Percentiles rank a stretch among this genome's conserved stretches.
phyloP scores from a whole-genome alignment of 768 basidiomycete species.

The Kwoniella shandongensis region DNA sequence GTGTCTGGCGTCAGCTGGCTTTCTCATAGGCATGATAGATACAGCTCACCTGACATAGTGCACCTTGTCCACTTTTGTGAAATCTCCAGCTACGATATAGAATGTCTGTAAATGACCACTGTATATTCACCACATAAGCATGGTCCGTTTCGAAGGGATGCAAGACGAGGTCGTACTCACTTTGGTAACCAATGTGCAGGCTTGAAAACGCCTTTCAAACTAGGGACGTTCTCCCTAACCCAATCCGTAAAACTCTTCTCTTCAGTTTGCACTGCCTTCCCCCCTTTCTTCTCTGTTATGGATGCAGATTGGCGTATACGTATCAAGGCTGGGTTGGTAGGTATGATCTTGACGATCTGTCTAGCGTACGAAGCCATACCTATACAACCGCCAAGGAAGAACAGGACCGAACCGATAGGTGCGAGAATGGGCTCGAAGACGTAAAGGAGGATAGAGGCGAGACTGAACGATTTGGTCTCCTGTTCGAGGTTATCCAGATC shows the following conservation, averaged over 20 bases:
- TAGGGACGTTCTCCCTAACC: slow-evolving; percentile 42
- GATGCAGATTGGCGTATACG: not conserved
- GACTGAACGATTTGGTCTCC: not conserved
- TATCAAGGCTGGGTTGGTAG: slow-evolving; percentile 21
- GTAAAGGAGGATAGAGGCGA: not conserved
- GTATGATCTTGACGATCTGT: slow-evolving; percentile 34
- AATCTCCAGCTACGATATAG: slow-evolving; percentile 54
- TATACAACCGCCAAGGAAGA: slow-evolving; percentile 32
- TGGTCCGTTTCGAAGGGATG: not conserved
- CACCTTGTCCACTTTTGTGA: slow-evolving; percentile 54
- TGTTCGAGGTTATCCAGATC: not conserved
- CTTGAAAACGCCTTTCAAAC: slow-evolving; percentile 43
- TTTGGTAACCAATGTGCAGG: slow-evolving; percentile 54
- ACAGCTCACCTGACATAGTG: slow-evolving; percentile 52
- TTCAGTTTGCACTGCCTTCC: not conserved
- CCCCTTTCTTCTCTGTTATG: not conserved
- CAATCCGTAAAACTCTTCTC: slow-evolving; percentile 24
- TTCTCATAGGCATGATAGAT: not conserved
- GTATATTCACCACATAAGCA: not conserved
- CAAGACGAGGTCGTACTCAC: slow-evolving; percentile 38
- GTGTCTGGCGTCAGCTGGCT: slow-evolving; percentile 2
- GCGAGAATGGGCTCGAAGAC: slow-evolving; percentile 4
- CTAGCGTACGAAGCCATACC: slow-evolving; percentile 39
- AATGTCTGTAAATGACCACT: slow-evolving; percentile 56
- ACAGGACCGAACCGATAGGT: slow-evolving; percentile 12